These are phyloP conservation scores for Raffaelea arxii DNA, from an alignment of 2,329 filamentous ascomycete species.

Conservation along the genomic window DNA sequence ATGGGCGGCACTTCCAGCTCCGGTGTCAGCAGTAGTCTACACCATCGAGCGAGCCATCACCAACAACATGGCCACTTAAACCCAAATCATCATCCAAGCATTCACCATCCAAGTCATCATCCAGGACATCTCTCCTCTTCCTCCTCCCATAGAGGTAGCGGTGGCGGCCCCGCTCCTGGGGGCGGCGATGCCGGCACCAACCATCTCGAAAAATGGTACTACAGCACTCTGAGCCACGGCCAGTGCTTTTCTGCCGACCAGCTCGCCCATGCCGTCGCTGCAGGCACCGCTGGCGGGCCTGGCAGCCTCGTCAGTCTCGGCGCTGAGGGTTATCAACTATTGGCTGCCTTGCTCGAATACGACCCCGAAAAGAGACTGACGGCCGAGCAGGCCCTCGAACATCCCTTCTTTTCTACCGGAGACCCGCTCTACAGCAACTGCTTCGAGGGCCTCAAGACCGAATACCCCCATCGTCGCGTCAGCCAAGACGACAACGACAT, in stretches of 20 bases:
- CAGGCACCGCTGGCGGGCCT: conserved; percentile 24
- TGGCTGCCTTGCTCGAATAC: conserved; percentile 80
- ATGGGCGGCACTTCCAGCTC: too few relatives aligned
- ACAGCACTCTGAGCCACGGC: conserved; percentile 57
- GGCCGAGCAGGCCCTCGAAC: conserved; percentile 78
- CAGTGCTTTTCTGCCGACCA: conserved; percentile 24
- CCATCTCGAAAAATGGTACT: conserved; percentile 72
- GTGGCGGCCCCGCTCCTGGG: not conserved
- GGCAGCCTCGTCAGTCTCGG: conserved; percentile 50
- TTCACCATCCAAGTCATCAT: too few relatives aligned
- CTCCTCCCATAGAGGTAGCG: too few relatives aligned
- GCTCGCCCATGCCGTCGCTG: too few relatives aligned
- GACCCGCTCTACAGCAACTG: conserved; percentile 71
- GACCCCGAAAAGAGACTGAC: conserved; percentile 84
- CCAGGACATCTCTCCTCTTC: conserved; percentile 3
- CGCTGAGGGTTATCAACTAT: conserved; percentile 69
- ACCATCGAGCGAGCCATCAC: conserved; percentile 22
- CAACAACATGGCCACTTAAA: not conserved
- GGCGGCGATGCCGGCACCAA: conserved; percentile 26
- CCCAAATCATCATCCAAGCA: too few relatives aligned
- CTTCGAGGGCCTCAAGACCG: conserved; percentile 79
- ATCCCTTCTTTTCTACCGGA: conserved; percentile 75
- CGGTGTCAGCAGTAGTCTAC: too few relatives aligned
- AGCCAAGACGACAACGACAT: conserved; percentile 96
- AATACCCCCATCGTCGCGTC: conserved; percentile 84